A percentile compares a stretch with the other conserved stretches of the same genome.
These are phyloP conservation scores for Xylariaceae sp. DNA, from an alignment of 2,329 filamentous ascomycete species.

Conservation along the genomic window DNA sequence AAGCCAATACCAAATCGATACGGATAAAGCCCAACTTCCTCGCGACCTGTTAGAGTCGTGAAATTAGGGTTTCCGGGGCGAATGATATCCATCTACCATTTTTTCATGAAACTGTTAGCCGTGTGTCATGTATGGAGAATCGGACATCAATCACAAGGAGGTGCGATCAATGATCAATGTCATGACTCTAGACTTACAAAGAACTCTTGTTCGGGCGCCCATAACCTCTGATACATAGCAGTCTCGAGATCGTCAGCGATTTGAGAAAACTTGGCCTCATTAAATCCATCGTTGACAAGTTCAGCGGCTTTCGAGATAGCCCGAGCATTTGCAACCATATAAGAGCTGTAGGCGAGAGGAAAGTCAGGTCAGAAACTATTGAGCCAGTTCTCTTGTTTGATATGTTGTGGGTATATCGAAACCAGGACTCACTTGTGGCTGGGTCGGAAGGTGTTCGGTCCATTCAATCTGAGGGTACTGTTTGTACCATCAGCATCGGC, in stretches of 20 bases:
- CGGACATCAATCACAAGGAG: too few species aligned
- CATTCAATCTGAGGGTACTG: constrained; percentile 31
- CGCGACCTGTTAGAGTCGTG: constrained; percentile 33
- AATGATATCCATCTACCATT: constrained; percentile 26
- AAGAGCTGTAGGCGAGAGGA: constrained; percentile 19
- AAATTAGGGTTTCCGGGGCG: constrained; percentile 35
- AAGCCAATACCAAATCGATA: constrained; percentile 40
- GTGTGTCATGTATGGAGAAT: too few species aligned
- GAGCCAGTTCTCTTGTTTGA: not conserved
- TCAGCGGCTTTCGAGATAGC: constrained; percentile 37
- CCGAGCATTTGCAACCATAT: constrained; percentile 40
- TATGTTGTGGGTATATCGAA: not conserved
- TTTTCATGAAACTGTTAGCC: too few species aligned
- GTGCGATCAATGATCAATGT: too few species aligned
- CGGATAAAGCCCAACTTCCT: constrained; percentile 40
- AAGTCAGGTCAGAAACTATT: not conserved
- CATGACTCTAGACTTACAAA: constrained; percentile 28
- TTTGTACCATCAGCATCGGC: constrained; percentile 31
- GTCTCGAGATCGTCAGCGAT: constrained; percentile 33
- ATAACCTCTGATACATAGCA: constrained; percentile 34
- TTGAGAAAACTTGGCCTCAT: constrained; percentile 30
- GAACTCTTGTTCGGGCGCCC: constrained; percentile 36
- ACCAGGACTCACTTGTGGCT: constrained; percentile 33
- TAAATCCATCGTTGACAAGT: constrained; percentile 29
- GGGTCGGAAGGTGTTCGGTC: constrained; percentile 40